phyloP scores from a whole-genome alignment of 495 filamentous ascomycete species.

The Trichocladium uniseriatum region DNA sequence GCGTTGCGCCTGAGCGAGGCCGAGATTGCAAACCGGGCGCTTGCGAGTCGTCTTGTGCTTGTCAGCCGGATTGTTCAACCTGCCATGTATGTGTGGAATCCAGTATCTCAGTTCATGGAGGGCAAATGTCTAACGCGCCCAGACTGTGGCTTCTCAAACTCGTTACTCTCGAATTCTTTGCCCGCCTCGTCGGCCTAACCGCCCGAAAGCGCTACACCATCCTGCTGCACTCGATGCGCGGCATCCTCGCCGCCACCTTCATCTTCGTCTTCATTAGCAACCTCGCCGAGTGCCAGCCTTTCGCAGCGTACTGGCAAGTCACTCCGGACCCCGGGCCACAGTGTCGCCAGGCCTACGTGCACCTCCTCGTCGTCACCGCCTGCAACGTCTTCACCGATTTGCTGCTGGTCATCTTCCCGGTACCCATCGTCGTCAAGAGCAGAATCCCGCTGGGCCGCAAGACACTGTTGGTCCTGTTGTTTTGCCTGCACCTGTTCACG shows the following conservation, averaged over 20 bases:
- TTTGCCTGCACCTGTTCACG: constrained; percentile 64
- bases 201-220: constrained; percentile 57
- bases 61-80: constrained; percentile 55
- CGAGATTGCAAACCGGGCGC: constrained; percentile 38
- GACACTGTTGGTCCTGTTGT: constrained; percentile 56
- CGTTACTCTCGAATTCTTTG: constrained; percentile 81
- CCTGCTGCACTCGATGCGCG: constrained; percentile 57
- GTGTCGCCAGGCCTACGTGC: constrained; percentile 72
- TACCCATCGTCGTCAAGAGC: constrained; percentile 69
- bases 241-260: constrained; percentile 65
- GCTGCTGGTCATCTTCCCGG: constrained; percentile 75
- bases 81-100: constrained; percentile 37
- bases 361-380: constrained; percentile 71
- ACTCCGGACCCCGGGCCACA: constrained; percentile 71
- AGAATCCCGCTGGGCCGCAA: constrained; percentile 55
- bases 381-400: constrained; percentile 80
- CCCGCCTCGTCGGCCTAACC: constrained; percentile 55
- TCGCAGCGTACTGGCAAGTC: constrained; percentile 82
- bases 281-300: constrained; percentile 76
- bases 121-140: too few relatives aligned
- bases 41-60: constrained; percentile 57
- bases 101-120: too few relatives aligned
- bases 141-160: constrained; percentile 89
- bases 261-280: constrained; percentile 67
- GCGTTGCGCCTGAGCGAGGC: constrained; percentile 27